phyloP scores from a whole-genome alignment of 2,329 filamentous ascomycete species.

The Pseudonectria buxi region DNA sequence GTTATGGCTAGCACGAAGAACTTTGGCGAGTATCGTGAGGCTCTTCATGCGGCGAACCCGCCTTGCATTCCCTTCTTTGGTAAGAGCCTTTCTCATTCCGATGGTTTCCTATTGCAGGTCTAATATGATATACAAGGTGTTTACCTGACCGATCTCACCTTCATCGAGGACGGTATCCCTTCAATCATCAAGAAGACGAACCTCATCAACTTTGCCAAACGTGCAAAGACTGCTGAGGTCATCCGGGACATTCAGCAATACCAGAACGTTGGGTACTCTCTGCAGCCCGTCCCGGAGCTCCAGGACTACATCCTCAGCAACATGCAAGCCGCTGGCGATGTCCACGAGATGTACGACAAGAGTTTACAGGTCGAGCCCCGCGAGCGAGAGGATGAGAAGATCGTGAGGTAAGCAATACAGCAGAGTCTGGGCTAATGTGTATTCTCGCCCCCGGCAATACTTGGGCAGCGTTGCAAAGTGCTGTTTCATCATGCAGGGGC shows the following conservation, averaged over 20 bases:
- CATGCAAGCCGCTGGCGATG: constrained; percentile 90
- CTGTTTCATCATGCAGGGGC: constrained; percentile 17
- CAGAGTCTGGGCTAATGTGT: constrained; percentile 15
- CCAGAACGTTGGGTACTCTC: constrained; percentile 91
- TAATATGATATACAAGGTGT: constrained; percentile 53
- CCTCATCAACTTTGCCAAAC: constrained; percentile 97
- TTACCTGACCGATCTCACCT: constrained; percentile 93
- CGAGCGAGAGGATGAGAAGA: constrained; percentile 98
- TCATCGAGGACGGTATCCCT: constrained; percentile 97
- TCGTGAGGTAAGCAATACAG: constrained; percentile 72
- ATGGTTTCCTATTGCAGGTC: background rate
- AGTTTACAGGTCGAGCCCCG: constrained; percentile 88
- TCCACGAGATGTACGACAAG: constrained; percentile 99
- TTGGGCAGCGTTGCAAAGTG: constrained; percentile 1
- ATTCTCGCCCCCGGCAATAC: too few species aligned
- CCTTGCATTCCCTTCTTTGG: constrained; percentile 98
- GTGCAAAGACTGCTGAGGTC: constrained; percentile 94
- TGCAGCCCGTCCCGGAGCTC: constrained; percentile 83
- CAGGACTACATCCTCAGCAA: constrained; percentile 96
- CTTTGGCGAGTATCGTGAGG: constrained; percentile 93
- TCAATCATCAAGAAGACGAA: constrained; percentile 94
- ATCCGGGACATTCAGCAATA: constrained; percentile 99
- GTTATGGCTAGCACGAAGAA: constrained; percentile 98
- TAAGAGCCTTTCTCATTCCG: constrained; percentile 34
- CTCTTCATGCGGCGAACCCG: constrained; percentile 85